Evolutionary conservation across 768 basidiomycete genomes (phyloP).

Genomic region (Dendrothele bispora): DNA sequence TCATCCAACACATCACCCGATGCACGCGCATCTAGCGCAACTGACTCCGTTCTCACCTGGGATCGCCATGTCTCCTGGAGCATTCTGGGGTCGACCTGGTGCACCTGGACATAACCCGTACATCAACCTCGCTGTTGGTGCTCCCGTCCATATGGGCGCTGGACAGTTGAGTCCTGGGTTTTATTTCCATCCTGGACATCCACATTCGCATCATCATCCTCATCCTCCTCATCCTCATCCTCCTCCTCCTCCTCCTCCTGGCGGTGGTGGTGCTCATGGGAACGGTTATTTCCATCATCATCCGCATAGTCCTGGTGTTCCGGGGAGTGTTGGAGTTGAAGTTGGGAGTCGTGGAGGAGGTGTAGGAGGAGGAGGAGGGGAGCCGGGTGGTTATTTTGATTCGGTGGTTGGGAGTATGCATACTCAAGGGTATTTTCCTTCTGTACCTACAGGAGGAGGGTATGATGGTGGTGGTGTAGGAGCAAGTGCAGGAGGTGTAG

Average conservation of each 20-base stretch:
- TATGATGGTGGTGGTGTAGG: constrained; percentile 4
- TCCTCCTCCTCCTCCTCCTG: no score
- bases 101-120: constrained; percentile 31
- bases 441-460: constrained; percentile 10
- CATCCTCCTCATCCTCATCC: no score
- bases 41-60: constrained; percentile 63
- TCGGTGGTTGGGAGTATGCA: constrained; percentile 11
- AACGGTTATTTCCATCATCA: not conserved
- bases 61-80: constrained; percentile 69
- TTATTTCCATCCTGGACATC: constrained; percentile 2
- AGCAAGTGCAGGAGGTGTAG: constrained; percentile 7
- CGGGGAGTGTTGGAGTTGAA: constrained; percentile 27
- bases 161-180: constrained; percentile 10
- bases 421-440: constrained; percentile 36
- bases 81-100: constrained; percentile 68
- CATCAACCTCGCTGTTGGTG: constrained; percentile 64
- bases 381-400: constrained; percentile 46
- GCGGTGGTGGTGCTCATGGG: no score
- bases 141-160: constrained; percentile 41
- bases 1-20: constrained; percentile 6
- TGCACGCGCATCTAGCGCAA: constrained; percentile 6
- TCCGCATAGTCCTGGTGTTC: constrained; percentile 19
- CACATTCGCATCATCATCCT: not conserved
- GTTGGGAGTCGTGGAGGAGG: constrained; percentile 14
- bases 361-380: constrained; percentile 8